These are phyloP conservation scores for Aspergillus intermedius DNA, from an alignment of 2,329 filamentous ascomycete genomes.

Conservation along the genomic window DNA sequence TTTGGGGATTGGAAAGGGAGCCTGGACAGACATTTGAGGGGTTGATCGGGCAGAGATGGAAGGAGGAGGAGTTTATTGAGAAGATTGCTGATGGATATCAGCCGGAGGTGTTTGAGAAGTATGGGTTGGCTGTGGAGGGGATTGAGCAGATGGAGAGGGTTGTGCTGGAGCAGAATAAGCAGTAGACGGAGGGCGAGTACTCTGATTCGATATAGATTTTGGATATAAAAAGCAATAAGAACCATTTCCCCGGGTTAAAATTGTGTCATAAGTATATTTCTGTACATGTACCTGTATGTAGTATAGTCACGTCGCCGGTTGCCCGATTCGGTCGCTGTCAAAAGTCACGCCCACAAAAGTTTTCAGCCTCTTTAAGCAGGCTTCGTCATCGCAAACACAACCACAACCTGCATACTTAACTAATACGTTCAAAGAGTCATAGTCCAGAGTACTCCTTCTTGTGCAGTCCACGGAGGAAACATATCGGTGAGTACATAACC, in stretches of 20 bases:
- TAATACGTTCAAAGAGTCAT: background rate
- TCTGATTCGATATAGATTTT: background rate
- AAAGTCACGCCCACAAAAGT: background rate
- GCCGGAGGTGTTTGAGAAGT: constrained; percentile 65
- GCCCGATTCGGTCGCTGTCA: constrained; percentile 13
- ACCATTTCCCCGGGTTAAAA: background rate
- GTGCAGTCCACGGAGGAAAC: background rate
- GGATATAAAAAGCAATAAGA: background rate
- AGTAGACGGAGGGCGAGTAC: background rate
- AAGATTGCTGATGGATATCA: constrained; percentile 78
- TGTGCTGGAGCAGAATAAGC: constrained; percentile 45
- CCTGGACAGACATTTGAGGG: constrained; percentile 75
- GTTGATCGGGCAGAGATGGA: constrained; percentile 76
- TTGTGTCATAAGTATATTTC: background rate
- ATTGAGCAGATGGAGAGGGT: constrained; percentile 69
- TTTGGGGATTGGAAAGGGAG: constrained; percentile 75
- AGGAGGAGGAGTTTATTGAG: constrained; percentile 73
- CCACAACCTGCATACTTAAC: background rate
- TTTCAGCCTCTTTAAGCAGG: background rate
- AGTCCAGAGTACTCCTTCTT: background rate
- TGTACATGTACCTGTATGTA: background rate
- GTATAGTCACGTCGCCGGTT: constrained; percentile 16
- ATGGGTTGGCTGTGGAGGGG: constrained; percentile 67
- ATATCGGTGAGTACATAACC: background rate
- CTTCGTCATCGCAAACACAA: background rate